phyloP scores from a whole-genome alignment of 2,329 filamentous ascomycete species.

The Calycina herbarum region DNA sequence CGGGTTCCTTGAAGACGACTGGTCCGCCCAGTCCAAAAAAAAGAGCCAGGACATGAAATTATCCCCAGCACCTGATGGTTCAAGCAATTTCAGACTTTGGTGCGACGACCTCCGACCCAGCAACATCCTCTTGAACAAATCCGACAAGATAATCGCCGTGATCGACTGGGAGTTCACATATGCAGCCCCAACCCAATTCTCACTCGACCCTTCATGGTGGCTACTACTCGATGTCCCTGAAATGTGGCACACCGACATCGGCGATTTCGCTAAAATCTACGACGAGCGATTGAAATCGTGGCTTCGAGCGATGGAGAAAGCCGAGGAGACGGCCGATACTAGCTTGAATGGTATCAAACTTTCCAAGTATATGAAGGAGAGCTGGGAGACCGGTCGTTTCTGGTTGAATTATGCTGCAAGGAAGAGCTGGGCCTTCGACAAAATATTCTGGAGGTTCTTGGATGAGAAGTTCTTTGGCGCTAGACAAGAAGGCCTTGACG shows the following conservation, averaged over 20 bases:
- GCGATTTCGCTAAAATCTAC: neutral
- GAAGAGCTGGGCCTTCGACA: constrained; percentile 42
- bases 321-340: neutral
- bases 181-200: constrained; percentile 30
- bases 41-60: neutral
- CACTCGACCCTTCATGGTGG: constrained; percentile 42
- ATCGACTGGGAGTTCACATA: constrained; percentile 8
- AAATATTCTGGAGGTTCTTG: constrained; percentile 40
- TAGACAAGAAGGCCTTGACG: constrained; percentile 14
- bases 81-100: constrained; percentile 31
- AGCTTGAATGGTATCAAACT: neutral
- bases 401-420: constrained; percentile 40
- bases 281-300: neutral
- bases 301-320: neutral
- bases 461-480: constrained; percentile 39
- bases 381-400: constrained; percentile 34
- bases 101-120: constrained; percentile 38
- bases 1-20: constrained; percentile 26
- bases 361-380: neutral
- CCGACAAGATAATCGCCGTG: constrained; percentile 32
- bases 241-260: constrained; percentile 34
- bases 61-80: constrained; percentile 21
- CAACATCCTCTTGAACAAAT: constrained; percentile 38
- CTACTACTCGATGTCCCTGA: constrained; percentile 38
- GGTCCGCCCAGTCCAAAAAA: constrained; percentile 32